Evolutionary conservation across 2,329 filamentous ascomycete genomes (phyloP).

Genomic region (Fusarium globosum): DNA sequence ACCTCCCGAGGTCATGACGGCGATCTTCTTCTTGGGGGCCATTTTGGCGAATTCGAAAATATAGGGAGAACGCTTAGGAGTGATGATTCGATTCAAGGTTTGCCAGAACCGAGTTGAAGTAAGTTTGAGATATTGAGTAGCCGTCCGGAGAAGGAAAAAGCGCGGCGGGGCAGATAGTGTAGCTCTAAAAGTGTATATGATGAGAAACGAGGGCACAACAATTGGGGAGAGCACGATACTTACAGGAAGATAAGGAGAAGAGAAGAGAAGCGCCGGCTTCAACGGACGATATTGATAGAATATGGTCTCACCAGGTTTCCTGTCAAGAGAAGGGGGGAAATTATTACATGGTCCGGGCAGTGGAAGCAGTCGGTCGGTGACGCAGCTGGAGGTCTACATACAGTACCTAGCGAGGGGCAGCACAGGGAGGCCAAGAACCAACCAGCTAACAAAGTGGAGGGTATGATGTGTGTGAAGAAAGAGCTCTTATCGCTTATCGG

Average conservation of each 20-base stretch:
- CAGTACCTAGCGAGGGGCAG: constrained; percentile 22
- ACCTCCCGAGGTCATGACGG: constrained; percentile 93
- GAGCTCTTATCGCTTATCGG: constrained; percentile 47
- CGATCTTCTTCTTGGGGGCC: constrained; percentile 75
- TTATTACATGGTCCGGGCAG: constrained; percentile 41
- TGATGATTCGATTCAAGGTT: constrained; percentile 34
- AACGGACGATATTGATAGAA: constrained; percentile 40
- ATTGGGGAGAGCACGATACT: constrained; percentile 12
- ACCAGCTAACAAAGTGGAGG: constrained; percentile 27
- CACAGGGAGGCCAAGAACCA: constrained; percentile 22
- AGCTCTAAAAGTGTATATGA: constrained; percentile 44
- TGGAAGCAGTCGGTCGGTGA: constrained; percentile 37
- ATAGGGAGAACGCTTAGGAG: constrained; percentile 13
- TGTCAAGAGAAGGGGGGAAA: constrained; percentile 35
- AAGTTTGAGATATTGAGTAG: constrained; percentile 38
- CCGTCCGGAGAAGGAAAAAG: constrained; percentile 40
- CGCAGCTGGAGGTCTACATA: constrained; percentile 27
- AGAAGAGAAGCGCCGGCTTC: constrained; percentile 22
- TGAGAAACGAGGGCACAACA: constrained; percentile 33
- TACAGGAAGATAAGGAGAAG: constrained; percentile 31
- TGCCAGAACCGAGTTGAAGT: constrained; percentile 38
- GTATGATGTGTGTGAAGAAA: constrained; percentile 29
- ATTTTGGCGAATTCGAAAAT: constrained; percentile 50
- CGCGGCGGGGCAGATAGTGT: constrained; percentile 47
- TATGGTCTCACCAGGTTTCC: constrained; percentile 40